Evolutionary conservation across 2,329 filamentous ascomycete genomes (phyloP), one percentile per base, ranked within the genome.

Genomic region (Dothidotthia symphoricarpi): DNA sequence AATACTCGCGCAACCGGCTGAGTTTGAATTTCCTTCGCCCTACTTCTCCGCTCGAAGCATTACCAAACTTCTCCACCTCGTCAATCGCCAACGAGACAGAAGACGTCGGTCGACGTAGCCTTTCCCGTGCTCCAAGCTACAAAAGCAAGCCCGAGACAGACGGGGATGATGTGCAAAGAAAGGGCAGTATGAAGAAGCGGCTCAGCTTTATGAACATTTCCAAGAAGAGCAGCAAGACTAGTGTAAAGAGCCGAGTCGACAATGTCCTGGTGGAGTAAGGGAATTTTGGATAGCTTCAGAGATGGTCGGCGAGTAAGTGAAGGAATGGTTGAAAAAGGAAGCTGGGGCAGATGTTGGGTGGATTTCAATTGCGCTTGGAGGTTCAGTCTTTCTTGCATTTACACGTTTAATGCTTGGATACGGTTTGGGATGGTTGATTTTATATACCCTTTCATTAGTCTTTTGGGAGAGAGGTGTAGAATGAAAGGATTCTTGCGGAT

Each of bases 161-260:
- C 34, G 64, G 59, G 43, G 72, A 67, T 25, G 57, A 63, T 27
- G 65, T 69, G 3, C 41, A 47, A 35, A 77, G 78, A 11, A 63
- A 51, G 22, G 56, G 55, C 35, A 79, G 82, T 41, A 78, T 94
- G 50, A 81, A 83, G 68, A 91, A 88, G 70, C 72, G 88, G 57
- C 74, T 94, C 50, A 93, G 86, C 63, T 73, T 89, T 55, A 73
- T 94, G 57, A 86, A 85, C 63, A 75, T 89, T 34, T 83, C 85
- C 19, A 83, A 82, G 63, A 88, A 86, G 69, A 72, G 71, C 30
- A 81, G 77, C 59, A 83, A 80, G 63, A 70, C 57, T 41, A 76
- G 71, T 60, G 73, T 66, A 4, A 53, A 46, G 41, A 55, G 55
- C 30, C 47, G 43, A 12, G 38, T 51, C 25, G 54, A 56, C 35